phyloP scores from a whole-genome alignment of 148 eudicot genomes.

The Spergularia marina region DNA sequence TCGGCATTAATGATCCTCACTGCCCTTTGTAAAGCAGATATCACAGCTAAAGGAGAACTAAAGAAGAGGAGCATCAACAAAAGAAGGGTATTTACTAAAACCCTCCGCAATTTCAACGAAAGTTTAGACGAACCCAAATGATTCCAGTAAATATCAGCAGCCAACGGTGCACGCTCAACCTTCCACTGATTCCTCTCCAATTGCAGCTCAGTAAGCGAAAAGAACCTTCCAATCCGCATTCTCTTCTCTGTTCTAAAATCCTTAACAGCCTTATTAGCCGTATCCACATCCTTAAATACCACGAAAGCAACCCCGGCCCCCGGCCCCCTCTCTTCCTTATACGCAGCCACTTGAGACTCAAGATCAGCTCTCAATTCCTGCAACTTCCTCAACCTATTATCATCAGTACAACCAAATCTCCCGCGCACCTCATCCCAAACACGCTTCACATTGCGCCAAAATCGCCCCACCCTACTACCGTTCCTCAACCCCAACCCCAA shows the following conservation, averaged over 20 bases:
- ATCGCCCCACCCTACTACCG: not conserved
- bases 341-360: conserved; percentile 85
- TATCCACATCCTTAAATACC: conserved; percentile 85
- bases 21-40: conserved; percentile 75
- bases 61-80: conserved; percentile 82
- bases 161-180: conserved; percentile 91
- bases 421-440: conserved; percentile 40
- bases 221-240: conserved; percentile 75
- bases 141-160: conserved; percentile 93
- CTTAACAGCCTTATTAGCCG: conserved; percentile 78
- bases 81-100: conserved; percentile 76
- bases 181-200: conserved; percentile 92
- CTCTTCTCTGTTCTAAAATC: conserved; percentile 73
- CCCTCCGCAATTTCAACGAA: conserved; percentile 62
- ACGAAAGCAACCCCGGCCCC: conserved; percentile 98
- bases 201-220: conserved; percentile 80
- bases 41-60: conserved; percentile 92
- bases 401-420: conserved; percentile 66
- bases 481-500: conserved; percentile 10
- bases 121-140: conserved; percentile 80
- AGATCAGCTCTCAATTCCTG: conserved; percentile 90
- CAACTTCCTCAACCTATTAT: conserved; percentile 62
- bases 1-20: conserved; percentile 91
- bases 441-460: conserved; percentile 47
- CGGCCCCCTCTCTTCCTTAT: conserved; percentile 74